Evolutionary conservation across 2,329 filamentous ascomycete genomes (phyloP).

Genomic region (Penicillium sp.): DNA sequence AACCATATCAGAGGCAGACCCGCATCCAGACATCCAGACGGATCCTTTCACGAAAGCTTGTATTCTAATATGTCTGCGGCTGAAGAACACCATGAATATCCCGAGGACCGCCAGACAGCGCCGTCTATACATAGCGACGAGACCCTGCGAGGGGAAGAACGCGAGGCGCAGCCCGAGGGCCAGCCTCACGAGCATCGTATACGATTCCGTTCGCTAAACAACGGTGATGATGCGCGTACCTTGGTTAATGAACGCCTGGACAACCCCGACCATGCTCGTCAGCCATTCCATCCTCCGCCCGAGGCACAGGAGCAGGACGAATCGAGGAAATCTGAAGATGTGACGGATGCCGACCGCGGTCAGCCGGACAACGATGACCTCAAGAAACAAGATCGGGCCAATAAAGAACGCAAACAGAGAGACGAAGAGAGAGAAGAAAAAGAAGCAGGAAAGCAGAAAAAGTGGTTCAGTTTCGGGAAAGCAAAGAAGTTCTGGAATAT

Average conservation of each 20-base stretch:
- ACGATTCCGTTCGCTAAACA: constrained; percentile 4
- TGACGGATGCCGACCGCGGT: constrained; percentile 20
- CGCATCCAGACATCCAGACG: not conserved
- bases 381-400: constrained; percentile 8
- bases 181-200: constrained; percentile 5
- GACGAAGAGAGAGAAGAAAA: constrained; percentile 3
- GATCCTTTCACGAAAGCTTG: not conserved
- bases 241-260: constrained; percentile 8
- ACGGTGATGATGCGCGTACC: constrained; percentile 6
- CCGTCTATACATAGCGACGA: constrained; percentile 14
- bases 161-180: not conserved
- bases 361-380: not conserved
- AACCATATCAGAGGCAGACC: not conserved
- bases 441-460: constrained; percentile 2
- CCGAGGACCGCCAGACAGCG: constrained; percentile 6
- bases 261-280: constrained; percentile 8
- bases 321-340: constrained; percentile 24
- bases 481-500: constrained; percentile 5
- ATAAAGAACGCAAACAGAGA: not conserved
- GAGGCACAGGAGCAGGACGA: not conserved
- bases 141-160: constrained; percentile 11
- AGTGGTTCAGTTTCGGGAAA: not conserved
- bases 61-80: constrained; percentile 4
- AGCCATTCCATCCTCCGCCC: constrained; percentile 9
- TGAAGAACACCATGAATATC: constrained; percentile 14